Percentiles rank a stretch among this genome's conserved stretches.
Conservation (phyloP, 176 grass and related monocot genomes). For the Oryza rufipogon region DNA sequence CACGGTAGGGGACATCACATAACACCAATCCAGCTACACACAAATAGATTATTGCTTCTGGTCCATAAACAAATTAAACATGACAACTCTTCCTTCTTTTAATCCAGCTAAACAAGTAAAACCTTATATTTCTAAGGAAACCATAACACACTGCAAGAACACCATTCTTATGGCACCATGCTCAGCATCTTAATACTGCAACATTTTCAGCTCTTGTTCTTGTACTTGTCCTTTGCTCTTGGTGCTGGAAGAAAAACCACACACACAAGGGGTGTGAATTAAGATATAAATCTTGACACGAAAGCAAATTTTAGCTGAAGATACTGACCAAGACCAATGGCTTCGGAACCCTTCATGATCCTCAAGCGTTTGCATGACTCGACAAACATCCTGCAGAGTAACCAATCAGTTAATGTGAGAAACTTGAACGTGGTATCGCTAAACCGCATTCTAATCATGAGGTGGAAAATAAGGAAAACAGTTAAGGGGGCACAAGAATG, state of each 20-base stretch:
- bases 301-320: slow-evolving; percentile 41
- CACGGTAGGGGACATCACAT: slow-evolving; percentile 68
- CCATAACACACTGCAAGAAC: slow-evolving; percentile 58
- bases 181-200: slow-evolving; percentile 50
- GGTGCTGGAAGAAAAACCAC: slow-evolving; percentile 55
- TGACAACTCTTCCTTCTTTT: slow-evolving; percentile 63
- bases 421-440: slow-evolving; percentile 25
- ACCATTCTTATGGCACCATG: slow-evolving; percentile 58
- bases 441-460: slow-evolving; percentile 26
- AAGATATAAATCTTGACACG: slow-evolving; percentile 31
- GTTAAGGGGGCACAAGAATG: slow-evolving; percentile 10
- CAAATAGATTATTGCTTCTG: slow-evolving; percentile 78
- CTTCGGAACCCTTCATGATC: slow-evolving; percentile 99
- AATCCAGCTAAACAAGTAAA: slow-evolving; percentile 63
- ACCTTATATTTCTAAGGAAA: slow-evolving; percentile 72
- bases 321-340: slow-evolving; percentile 87
- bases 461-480: slow-evolving; percentile 11
- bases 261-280: slow-evolving; percentile 1
- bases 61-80: slow-evolving; percentile 68
- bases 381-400: slow-evolving; percentile 89
- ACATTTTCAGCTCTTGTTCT: slow-evolving; percentile 77
- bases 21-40: slow-evolving; percentile 73
- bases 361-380: slow-evolving; percentile 95
- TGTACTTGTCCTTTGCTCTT: slow-evolving; percentile 86
- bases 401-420: slow-evolving; percentile 30